phyloP scores from a whole-genome alignment of 805 yeast species.

The Ogataea methanolica region DNA sequence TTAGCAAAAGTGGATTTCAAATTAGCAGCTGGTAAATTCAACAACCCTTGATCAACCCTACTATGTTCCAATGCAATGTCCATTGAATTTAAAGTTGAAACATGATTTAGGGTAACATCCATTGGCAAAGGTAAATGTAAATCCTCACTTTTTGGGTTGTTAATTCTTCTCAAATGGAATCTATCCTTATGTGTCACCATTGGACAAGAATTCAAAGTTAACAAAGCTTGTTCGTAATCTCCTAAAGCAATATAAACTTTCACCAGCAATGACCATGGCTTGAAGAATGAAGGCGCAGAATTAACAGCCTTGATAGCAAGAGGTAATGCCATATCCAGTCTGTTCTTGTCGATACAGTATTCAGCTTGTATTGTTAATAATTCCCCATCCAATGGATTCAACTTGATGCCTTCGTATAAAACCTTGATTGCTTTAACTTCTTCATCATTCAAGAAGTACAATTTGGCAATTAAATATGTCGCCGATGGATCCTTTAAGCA shows the following conservation, averaged over 20 bases:
- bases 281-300: constrained; percentile 70
- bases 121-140: constrained; percentile 73
- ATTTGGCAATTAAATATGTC: constrained; percentile 48
- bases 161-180: constrained; percentile 55
- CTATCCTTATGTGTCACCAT: constrained; percentile 73
- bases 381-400: constrained; percentile 51
- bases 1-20: constrained; percentile 53
- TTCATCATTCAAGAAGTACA: constrained; percentile 49
- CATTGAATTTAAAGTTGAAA: constrained; percentile 59
- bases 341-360: constrained; percentile 48
- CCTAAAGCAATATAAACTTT: constrained; percentile 57
- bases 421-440: constrained; percentile 54
- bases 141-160: constrained; percentile 46
- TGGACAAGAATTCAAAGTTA: constrained; percentile 76
- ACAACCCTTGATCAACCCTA: constrained; percentile 55
- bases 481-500: constrained; percentile 52
- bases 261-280: constrained; percentile 68
- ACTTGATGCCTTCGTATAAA: constrained; percentile 45
- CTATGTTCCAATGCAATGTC: constrained; percentile 65
- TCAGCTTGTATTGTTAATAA: constrained; percentile 53
- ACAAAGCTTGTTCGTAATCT: constrained; percentile 66
- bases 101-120: constrained; percentile 68
- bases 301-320: constrained; percentile 62
- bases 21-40: constrained; percentile 64
- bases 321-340: constrained; percentile 52